phyloP scores from a whole-genome alignment of 371 early-diverging fungal genomes.

The Mucor sp. region DNA sequence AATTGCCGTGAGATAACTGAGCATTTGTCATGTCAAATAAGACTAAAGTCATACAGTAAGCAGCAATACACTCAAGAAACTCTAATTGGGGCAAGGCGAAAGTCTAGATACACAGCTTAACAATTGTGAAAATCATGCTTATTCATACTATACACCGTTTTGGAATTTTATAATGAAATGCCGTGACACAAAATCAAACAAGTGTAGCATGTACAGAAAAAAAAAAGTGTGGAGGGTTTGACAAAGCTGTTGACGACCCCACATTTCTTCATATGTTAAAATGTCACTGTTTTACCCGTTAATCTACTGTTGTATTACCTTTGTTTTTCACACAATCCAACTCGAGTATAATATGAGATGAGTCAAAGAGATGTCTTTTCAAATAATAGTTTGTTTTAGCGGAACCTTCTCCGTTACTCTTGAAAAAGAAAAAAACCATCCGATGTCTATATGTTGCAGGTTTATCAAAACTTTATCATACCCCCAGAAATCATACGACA shows the following conservation, averaged over 20 bases:
- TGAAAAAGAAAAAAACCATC: neutral
- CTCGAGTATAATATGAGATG: neutral
- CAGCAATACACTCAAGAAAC: neutral
- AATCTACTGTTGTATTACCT: neutral
- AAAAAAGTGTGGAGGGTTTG: neutral
- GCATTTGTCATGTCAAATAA: neutral
- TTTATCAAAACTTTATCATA: neutral
- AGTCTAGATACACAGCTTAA: neutral
- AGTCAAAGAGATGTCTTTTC: neutral
- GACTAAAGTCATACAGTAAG: neutral
- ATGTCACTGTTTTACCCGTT: conserved; percentile 1
- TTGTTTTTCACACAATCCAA: neutral
- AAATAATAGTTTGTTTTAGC: neutral
- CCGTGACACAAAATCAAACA: neutral
- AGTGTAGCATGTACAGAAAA: neutral
- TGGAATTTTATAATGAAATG: neutral
- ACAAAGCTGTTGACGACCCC: neutral
- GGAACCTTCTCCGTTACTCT: neutral
- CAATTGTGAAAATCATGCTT: neutral
- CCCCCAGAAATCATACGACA: neutral
- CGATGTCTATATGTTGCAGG: neutral
- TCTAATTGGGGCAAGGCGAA: neutral
- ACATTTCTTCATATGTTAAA: conserved; percentile 1
- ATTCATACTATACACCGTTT: neutral
- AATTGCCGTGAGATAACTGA: neutral